Conservation (phyloP, 2,329 filamentous ascomycete species). For the Paracoccidioides lutzii region DNA sequence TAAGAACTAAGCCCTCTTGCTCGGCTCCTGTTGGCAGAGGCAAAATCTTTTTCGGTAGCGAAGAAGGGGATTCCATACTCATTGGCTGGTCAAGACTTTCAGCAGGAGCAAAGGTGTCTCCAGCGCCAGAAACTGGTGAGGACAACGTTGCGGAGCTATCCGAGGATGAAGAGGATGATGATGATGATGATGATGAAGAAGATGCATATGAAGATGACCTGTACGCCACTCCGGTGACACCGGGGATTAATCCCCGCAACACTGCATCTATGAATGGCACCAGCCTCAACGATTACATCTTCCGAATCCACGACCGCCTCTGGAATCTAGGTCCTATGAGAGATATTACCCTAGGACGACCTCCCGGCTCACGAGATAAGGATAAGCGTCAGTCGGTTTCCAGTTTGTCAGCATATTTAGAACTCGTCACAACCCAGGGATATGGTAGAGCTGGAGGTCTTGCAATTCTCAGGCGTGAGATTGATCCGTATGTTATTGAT, state of each 20-base stretch:
- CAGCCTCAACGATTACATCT: conserved; percentile 46
- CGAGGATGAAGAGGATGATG: conserved; percentile 44
- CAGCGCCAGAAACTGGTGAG: conserved; percentile 41
- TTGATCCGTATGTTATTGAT: conserved; percentile 60
- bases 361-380: conserved; percentile 21
- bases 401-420: conserved; percentile 31
- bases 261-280: conserved; percentile 14
- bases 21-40: conserved; percentile 55
- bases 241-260: conserved; percentile 9
- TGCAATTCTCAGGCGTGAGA: conserved; percentile 62
- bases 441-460: conserved; percentile 51
- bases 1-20: conserved; percentile 55
- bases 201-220: conserved; percentile 45
- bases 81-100: conserved; percentile 65
- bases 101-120: conserved; percentile 45
- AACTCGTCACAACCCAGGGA: conserved; percentile 44
- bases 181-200: conserved; percentile 43
- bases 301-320: conserved; percentile 65
- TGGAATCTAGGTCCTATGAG: conserved; percentile 68
- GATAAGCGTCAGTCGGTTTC: conserved; percentile 35
- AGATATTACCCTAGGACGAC: conserved; percentile 57
- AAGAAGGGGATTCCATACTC: conserved; percentile 67
- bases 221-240: conserved; percentile 26
- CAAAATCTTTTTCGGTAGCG: conserved; percentile 72
- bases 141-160: conserved; percentile 40